Base-by-base conservation (phyloP, 1,139 yeast genomes). In the Yueomyces sp. region DNA sequence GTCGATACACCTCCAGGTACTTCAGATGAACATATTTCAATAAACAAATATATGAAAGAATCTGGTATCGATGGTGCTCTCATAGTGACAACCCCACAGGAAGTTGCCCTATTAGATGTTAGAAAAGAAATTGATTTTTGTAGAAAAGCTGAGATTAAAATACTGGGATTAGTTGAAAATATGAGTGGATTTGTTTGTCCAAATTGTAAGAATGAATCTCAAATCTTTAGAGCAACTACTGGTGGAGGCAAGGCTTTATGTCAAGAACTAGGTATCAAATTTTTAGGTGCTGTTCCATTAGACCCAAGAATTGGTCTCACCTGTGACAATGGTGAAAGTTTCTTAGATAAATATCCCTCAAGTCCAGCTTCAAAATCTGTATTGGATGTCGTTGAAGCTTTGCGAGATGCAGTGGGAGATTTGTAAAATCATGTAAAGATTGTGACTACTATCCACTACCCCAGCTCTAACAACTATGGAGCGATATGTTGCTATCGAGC, bases 151-250 rank as follows among this genome's bases (percentile, higher is more conserved):
- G 81, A 80, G 3, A 87, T 93, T 47, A 79, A 74, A 44, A 75
- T 93, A 3, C 62, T 91, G 43, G 99, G 99, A 0, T 64, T 93
- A 29, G 96, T 93, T 32, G 99, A 93, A 60, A 93, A 93, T 60
- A 93, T 93, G 99, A 78, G 95, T 4, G 98, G 98, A 1, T 93
- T 93, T 66, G 97, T 93, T 12, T 93, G 99, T 60, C 98, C 98
- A 3, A 78, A 71, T 52, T 93, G 99, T 63, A 75, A 84, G 48
- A 94, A 94, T 6, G 86, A 87, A 62, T 83, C 95, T 0, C 79
- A 81, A 55, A 89, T 93, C 9, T 93, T 93, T 64, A 82, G 81
- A 50, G 86, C 97, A 34, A 91, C 97, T 3, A 93, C 98, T 1
- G 98, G 98, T 12, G 99, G 99, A 25, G 99, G 97, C 5, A 72